Evolutionary conservation across 78 protist genomes (phyloP).

Genomic region (Tieghemostelium lacteum): DNA sequence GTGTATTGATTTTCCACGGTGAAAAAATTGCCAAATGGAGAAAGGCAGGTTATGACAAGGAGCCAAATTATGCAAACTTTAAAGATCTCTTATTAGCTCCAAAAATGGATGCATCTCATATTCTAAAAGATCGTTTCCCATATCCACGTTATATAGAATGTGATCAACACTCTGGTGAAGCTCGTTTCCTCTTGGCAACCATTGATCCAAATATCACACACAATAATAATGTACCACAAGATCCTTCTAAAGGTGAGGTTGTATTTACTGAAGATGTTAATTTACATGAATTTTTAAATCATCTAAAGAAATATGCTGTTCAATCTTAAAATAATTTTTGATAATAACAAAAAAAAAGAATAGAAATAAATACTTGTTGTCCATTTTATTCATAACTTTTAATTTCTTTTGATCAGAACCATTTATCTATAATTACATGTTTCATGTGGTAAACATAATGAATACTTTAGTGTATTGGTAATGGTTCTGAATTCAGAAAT

Average conservation of each 20-base stretch:
- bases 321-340: slow-evolving; percentile 73
- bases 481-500: no score
- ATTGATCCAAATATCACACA: slow-evolving; percentile 95
- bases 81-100: slow-evolving; percentile 88
- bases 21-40: slow-evolving; percentile 95
- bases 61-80: slow-evolving; percentile 88
- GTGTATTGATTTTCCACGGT: slow-evolving; percentile 96
- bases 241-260: slow-evolving; percentile 56
- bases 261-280: slow-evolving; percentile 92
- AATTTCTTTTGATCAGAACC: no score
- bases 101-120: slow-evolving; percentile 80
- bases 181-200: slow-evolving; percentile 91
- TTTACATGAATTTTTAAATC: slow-evolving; percentile 88
- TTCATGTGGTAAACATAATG: no score
- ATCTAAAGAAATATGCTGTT: slow-evolving; percentile 85
- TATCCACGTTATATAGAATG: slow-evolving; percentile 90
- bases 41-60: slow-evolving; percentile 87
- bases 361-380: no score
- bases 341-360: no score
- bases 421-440: no score
- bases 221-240: slow-evolving; percentile 27
- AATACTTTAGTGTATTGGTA: no score
- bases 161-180: slow-evolving; percentile 92
- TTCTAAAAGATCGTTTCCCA: slow-evolving; percentile 85
- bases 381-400: no score